A percentile compares a stretch with the other conserved stretches of the same genome.
These are phyloP conservation scores for Ceratocystis harringtonii DNA, from an alignment of 2,329 filamentous ascomycete genomes.

Conservation along the genomic window DNA sequence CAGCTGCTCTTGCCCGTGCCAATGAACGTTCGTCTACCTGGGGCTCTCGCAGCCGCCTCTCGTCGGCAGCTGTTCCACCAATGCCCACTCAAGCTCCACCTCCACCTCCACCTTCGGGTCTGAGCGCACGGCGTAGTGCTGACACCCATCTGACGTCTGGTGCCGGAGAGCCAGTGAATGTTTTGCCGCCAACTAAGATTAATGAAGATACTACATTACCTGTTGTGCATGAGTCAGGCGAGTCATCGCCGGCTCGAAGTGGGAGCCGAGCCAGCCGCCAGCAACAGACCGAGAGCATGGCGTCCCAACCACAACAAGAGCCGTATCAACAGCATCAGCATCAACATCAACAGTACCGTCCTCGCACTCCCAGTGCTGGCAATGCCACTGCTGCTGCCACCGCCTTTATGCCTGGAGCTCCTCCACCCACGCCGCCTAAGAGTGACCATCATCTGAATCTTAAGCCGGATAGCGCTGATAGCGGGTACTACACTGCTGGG, in stretches of 20 bases:
- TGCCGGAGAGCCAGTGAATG: not conserved
- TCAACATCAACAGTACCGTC: conserved; percentile 21
- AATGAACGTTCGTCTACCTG: conserved; percentile 27
- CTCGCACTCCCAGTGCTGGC: conserved; percentile 26
- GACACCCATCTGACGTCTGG: conserved; percentile 20
- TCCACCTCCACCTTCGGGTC: conserved; percentile 25
- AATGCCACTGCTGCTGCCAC: conserved; percentile 20
- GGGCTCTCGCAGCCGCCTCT: conserved; percentile 24
- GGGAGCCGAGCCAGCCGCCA: conserved; percentile 37
- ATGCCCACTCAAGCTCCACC: conserved; percentile 35
- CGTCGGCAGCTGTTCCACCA: conserved; percentile 25
- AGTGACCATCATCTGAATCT: conserved; percentile 26
- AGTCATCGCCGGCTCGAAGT: conserved; percentile 50
- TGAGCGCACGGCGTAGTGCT: conserved; percentile 28
- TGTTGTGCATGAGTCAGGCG: conserved; percentile 79
- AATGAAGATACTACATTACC: conserved; percentile 43
- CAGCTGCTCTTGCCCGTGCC: conserved; percentile 22
- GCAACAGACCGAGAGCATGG: not conserved
- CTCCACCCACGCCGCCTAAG: conserved; percentile 36
- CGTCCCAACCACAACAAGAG: not conserved
- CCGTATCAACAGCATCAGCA: not conserved
- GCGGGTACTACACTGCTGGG: conserved; percentile 29
- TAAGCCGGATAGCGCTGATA: conserved; percentile 35
- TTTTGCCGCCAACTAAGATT: not conserved
- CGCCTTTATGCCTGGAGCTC: conserved; percentile 19